Percentiles rank a stretch among this genome's conserved stretches.
phyloP scores from a whole-genome alignment of 768 basidiomycete species.

The Auricularia cornea region DNA sequence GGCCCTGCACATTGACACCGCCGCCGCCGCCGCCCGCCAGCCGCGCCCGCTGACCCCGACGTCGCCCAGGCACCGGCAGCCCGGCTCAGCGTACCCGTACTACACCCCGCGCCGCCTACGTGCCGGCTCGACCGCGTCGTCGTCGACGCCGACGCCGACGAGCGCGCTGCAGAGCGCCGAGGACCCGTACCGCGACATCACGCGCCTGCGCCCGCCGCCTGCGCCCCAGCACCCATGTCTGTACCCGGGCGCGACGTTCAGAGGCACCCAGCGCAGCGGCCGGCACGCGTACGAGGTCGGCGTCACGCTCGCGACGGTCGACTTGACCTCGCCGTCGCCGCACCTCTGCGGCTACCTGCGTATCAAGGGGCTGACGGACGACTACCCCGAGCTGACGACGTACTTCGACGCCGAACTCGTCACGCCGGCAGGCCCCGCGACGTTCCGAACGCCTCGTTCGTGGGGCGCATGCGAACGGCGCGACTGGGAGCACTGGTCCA shows the following conservation, averaged over 20 bases:
- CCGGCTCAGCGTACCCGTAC: background rate
- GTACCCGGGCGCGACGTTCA: slow-evolving; percentile 82
- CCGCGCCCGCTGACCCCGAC: background rate
- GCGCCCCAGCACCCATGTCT: slow-evolving; percentile 62
- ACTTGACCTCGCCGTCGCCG: slow-evolving; percentile 65
- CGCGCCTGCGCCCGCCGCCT: slow-evolving; percentile 62
- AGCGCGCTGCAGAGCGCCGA: background rate
- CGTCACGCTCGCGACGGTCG: slow-evolving; percentile 60
- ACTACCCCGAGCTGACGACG: slow-evolving; percentile 92
- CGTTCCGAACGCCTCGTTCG: slow-evolving; percentile 72
- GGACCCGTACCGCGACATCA: slow-evolving; percentile 65
- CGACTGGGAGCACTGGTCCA: slow-evolving; percentile 89
- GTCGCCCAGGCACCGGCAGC: background rate
- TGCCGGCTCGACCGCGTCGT: background rate
- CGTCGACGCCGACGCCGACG: background rate
- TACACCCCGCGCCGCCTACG: background rate
- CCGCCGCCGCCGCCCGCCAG: background rate
- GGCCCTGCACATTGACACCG: background rate
- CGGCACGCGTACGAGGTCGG: slow-evolving; percentile 91
- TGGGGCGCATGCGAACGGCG: slow-evolving; percentile 89
- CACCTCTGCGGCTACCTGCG: slow-evolving; percentile 87
- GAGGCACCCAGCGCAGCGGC: slow-evolving; percentile 90
- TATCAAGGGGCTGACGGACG: slow-evolving; percentile 86
- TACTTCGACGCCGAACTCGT: slow-evolving; percentile 97
- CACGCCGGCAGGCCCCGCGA: slow-evolving; percentile 46